phyloP scores from a whole-genome alignment of 495 filamentous ascomycete genomes.

The Aspergillus avenaceus region DNA sequence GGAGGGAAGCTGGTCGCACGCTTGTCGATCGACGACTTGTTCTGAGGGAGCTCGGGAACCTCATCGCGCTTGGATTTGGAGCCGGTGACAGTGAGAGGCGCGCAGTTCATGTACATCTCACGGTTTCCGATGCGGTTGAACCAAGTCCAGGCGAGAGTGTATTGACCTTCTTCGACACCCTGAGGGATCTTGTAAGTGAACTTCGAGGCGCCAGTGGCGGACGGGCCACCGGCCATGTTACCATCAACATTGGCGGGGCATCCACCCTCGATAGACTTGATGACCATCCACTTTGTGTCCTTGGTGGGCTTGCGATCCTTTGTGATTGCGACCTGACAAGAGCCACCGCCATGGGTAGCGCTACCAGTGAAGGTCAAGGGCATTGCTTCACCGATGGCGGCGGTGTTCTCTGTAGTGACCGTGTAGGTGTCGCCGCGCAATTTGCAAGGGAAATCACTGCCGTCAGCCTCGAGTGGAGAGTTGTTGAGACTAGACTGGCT shows the following conservation, averaged over 20 bases:
- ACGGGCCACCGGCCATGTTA: constrained; percentile 28
- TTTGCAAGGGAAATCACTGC: constrained; percentile 81
- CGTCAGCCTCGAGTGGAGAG: constrained; percentile 55
- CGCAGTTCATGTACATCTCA: constrained; percentile 97
- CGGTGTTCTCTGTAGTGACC: constrained; percentile 23
- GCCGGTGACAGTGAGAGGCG: constrained; percentile 58
- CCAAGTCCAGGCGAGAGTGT: constrained; percentile 85
- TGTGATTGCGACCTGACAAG: constrained; percentile 82
- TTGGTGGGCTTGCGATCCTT: constrained; percentile 60
- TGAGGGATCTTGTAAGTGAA: constrained; percentile 48
- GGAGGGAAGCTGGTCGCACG: constrained; percentile 55
- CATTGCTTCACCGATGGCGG: constrained; percentile 26
- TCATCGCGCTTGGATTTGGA: constrained; percentile 42
- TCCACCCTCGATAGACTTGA: constrained; percentile 76
- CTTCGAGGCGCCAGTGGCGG: constrained; percentile 14
- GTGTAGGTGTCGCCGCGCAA: constrained; percentile 20
- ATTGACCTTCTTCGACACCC: constrained; percentile 42
- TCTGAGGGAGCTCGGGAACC: too few relatives aligned
- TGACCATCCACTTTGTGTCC: constrained; percentile 63
- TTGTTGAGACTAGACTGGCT: constrained; percentile 47
- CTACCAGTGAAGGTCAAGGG: constrained; percentile 31
- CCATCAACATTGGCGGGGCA: constrained; percentile 58
- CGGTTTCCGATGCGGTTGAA: constrained; percentile 84
- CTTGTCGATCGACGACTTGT: constrained; percentile 30
- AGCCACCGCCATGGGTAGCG: constrained; percentile 84